Base-by-base conservation (phyloP, 148 eudicot genomes). In the Vaccinium darrowii region DNA sequence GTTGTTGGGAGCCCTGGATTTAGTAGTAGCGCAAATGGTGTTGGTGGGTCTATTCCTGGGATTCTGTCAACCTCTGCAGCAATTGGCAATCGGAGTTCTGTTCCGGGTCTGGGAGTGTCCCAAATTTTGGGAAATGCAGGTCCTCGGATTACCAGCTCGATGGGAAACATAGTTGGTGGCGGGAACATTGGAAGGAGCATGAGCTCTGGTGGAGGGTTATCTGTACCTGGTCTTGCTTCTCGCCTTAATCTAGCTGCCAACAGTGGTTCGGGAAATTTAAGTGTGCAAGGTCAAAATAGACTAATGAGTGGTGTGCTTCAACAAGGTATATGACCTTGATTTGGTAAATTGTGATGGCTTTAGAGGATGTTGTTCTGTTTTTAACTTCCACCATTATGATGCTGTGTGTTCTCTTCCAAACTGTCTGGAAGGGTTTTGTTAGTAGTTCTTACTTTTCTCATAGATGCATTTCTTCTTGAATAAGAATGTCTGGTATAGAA, bases 11-110 rank as follows among this genome's bases (percentile, higher is more conserved):
- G 85, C 87, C 94, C 94, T 88, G 99, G 99, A 85, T 97, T 91
- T 88, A 91, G 84, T 90, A 89, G 90, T 89, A 91, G 84, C 86
- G 51, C 94, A 69, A 97, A 93, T 90, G 96, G 94, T 53, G 93
- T 93, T 85, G 96, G 98, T 80, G 98, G 98, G 84, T 97, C 99
- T 13, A 93, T 97, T 89, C 98, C 99, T 84, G 99, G 99, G 81
- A 92, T 97, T 88, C 92, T 95, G 75, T 93, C 99, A 54, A 93
- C 94, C 51, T 97, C 99, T 90, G 94, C 98, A 75, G 91, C 93
- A 71, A 93, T 97, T 84, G 95, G 98, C 83, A 97, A 94, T 84
- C 93, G 98, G 79, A 90, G 83, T 89, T 89, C 92, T 89, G 98
- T 94, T 90, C 91, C 93, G 67, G 99, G 99, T 56, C 85, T 95